phyloP scores from a whole-genome alignment of 2,329 filamentous ascomycete genomes.

The Pestalotiopsis sp. region DNA sequence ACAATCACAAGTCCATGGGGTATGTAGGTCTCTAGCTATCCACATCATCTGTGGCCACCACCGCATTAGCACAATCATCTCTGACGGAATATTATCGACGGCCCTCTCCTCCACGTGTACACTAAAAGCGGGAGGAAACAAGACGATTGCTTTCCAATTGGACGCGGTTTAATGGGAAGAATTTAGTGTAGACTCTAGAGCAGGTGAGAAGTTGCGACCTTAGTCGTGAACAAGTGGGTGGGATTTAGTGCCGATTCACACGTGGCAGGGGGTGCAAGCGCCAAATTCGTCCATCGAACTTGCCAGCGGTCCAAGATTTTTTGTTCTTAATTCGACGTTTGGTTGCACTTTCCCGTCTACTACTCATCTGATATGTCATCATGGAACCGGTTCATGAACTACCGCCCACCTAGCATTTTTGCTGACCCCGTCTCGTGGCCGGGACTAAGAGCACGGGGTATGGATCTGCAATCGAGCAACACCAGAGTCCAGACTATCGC shows the following conservation, averaged over 20 bases:
- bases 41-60: not conserved
- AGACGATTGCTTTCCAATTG: not conserved
- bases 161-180: not conserved
- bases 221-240: no score
- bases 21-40: no score
- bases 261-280: not conserved
- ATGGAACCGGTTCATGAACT: not conserved
- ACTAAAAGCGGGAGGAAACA: not conserved
- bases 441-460: not conserved
- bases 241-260: not conserved
- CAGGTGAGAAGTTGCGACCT: no score
- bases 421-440: not conserved
- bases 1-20: no score
- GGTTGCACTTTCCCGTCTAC: not conserved
- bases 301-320: not conserved
- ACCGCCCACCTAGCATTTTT: not conserved
- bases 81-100: not conserved
- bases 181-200: not conserved
- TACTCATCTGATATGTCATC: not conserved
- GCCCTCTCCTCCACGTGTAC: not conserved
- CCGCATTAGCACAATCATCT: not conserved
- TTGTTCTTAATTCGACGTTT: not conserved
- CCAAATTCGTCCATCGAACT: not conserved
- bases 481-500: no score
- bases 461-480: no score